phyloP scores from a whole-genome alignment of 257 asterid genomes.

The Gentiana dahurica region DNA sequence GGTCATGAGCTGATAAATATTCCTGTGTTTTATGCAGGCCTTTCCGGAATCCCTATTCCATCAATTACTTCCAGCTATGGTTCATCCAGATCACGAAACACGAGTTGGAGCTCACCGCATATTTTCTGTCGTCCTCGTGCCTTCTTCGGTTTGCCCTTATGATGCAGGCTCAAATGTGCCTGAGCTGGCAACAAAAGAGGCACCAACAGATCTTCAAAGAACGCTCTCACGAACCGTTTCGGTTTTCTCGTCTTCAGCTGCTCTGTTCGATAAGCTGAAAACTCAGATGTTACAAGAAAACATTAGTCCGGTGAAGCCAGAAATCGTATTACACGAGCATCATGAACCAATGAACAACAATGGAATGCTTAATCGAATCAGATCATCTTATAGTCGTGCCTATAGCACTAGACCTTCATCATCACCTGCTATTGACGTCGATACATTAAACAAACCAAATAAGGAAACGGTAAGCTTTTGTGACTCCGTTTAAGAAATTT shows the following conservation, averaged over 20 bases:
- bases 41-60: constrained; percentile 92
- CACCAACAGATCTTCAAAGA: constrained; percentile 38
- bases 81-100: constrained; percentile 82
- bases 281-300: constrained; percentile 35
- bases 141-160: constrained; percentile 68
- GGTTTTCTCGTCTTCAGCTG: constrained; percentile 88
- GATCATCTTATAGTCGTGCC: constrained; percentile 61
- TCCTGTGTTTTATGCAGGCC: constrained; percentile 31
- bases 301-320: constrained; percentile 15
- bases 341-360: constrained; percentile 24
- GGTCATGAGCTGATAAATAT: background rate
- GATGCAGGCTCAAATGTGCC: constrained; percentile 17
- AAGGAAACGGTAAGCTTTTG: constrained; percentile 26
- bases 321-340: constrained; percentile 16
- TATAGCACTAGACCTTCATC: constrained; percentile 39
- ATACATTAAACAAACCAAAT: constrained; percentile 22
- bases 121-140: constrained; percentile 85
- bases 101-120: constrained; percentile 85
- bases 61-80: constrained; percentile 87
- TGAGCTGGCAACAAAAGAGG: constrained; percentile 15
- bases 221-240: constrained; percentile 88
- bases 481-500: constrained; percentile 3
- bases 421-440: constrained; percentile 32
- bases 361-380: constrained; percentile 56
- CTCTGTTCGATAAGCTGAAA: constrained; percentile 65